Percentiles rank a stretch among this genome's conserved stretches.
Conservation (phyloP, 2,329 filamentous ascomycete species). For the Ophiobolus disseminans region DNA sequence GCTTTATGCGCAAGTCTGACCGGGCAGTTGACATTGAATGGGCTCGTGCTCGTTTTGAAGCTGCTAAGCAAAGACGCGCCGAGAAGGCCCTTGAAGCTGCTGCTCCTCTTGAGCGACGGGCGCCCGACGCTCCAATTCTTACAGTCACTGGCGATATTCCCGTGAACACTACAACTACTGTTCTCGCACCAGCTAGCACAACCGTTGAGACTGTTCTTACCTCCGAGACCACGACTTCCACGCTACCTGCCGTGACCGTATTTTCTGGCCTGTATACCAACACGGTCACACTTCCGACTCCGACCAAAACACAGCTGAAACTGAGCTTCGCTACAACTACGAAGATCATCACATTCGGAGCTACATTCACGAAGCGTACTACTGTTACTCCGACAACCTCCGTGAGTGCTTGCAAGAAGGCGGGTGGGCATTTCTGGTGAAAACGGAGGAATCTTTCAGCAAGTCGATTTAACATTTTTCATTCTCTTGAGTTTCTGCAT, state of each 20-base stretch:
- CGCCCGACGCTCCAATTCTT: conserved; percentile 45
- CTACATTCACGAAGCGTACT: conserved; percentile 43
- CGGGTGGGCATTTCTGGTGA: conserved; percentile 40
- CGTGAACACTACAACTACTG: conserved; percentile 40
- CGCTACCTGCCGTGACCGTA: conserved; percentile 46
- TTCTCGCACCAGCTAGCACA: conserved; percentile 36
- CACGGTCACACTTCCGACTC: conserved; percentile 46
- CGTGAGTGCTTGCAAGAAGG: conserved; percentile 42
- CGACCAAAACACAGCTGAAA: conserved; percentile 42
- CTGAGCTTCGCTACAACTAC: conserved; percentile 39
- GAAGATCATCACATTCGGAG: conserved; percentile 43
- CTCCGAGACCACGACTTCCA: conserved; percentile 33
- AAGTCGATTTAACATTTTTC: background rate
- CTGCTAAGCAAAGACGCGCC: conserved; percentile 42
- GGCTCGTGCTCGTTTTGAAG: conserved; percentile 43
- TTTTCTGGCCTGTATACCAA: conserved; percentile 42
- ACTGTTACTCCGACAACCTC: conserved; percentile 47
- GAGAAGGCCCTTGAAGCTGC: conserved; percentile 21
- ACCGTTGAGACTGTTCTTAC: conserved; percentile 36
- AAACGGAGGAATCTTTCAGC: background rate
- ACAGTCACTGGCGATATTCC: conserved; percentile 41
- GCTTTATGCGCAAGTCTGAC: conserved; percentile 34
- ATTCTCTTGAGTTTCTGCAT: background rate
- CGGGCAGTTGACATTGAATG: conserved; percentile 43
- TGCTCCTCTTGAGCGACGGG: conserved; percentile 37